A percentile compares a stretch with the other conserved stretches of the same genome.
Evolutionary conservation across 176 grass and related monocot genomes (phyloP).

Genomic region (Microstegium vimineum): DNA sequence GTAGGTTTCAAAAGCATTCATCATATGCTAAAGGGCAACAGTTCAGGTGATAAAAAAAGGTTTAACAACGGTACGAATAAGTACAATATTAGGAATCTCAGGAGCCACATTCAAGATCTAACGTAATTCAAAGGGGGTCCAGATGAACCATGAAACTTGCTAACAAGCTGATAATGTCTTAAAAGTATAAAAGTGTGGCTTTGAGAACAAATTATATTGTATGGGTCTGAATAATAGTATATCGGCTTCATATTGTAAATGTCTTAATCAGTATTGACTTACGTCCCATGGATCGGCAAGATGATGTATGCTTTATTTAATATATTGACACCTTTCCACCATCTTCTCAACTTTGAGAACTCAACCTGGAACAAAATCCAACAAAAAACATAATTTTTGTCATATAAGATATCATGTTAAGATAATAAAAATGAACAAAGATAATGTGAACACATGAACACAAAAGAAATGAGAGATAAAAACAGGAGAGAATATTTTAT

Average conservation of each 20-base stretch:
- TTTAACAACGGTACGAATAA: neutral
- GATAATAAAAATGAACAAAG: conserved; percentile 4
- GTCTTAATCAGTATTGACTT: conserved; percentile 40
- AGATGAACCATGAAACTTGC: neutral
- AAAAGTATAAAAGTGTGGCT: neutral
- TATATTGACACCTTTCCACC: conserved; percentile 98
- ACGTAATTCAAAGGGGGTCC: neutral
- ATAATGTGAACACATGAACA: neutral
- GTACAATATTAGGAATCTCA: neutral
- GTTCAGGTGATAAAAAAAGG: neutral
- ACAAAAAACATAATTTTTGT: neutral
- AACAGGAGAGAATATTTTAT: neutral
- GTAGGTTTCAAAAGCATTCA: neutral
- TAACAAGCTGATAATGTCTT: neutral
- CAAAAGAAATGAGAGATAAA: neutral
- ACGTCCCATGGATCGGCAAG: conserved; percentile 87
- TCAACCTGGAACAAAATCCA: conserved; percentile 31
- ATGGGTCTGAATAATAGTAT: neutral
- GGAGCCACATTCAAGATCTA: neutral
- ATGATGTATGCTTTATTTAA: conserved; percentile 82
- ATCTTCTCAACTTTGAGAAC: conserved; percentile 86
- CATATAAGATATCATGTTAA: conserved; percentile 17
- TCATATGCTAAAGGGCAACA: neutral
- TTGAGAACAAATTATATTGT: neutral
- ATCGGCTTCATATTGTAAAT: neutral